Evolutionary conservation across 257 asterid genomes (phyloP), one percentile per base, ranked within the genome.

Genomic region (Gentiana macrophylla): DNA sequence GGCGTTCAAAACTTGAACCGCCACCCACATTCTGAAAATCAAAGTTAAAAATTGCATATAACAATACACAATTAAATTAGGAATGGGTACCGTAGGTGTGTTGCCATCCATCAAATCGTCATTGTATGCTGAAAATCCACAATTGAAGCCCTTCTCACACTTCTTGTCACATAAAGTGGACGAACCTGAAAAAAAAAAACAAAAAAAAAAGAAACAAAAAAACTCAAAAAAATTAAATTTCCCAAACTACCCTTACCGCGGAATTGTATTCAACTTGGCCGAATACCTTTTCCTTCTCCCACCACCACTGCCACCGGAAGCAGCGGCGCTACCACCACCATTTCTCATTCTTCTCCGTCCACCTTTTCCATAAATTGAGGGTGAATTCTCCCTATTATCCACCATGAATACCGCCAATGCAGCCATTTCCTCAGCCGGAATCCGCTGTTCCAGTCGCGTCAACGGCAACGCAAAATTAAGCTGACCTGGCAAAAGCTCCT

Each of bases 351-450:
- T 73, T 35, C 46, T 12, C 62, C 49, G 56, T 32, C 67, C 65
- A 8, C 34, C 64, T 10, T 59, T 73, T 2, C 58, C 72, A 38
- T 67, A 69, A 24, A 71, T 12, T 4, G 76, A 55, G 43, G 74
- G 51, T 9, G 64, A 63, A 59, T 37, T 62, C 49, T 53, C 44
- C 32, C 51, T 77, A 7, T 49, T 60, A 6, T 69, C 91, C 0
- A 49, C 63, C 0, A 82, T 52, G 3, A 79, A 66, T 36, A 88
- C 94, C 9, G 97, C 98, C 88, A 92, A 81, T 76, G 97, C 97
- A 1, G 98, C 97, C 97, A 92, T 92, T 64, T 88, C 95, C 67
- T 81, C 95, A 35, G 94, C 84, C 74, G 71, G 79, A 2, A 92
- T 77, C 72, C 83, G 84, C 43, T 67, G 83, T 45, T 62, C 65